Evolutionary conservation across 148 eudicot species (phyloP).

Genomic region (Limonium bicolor): DNA sequence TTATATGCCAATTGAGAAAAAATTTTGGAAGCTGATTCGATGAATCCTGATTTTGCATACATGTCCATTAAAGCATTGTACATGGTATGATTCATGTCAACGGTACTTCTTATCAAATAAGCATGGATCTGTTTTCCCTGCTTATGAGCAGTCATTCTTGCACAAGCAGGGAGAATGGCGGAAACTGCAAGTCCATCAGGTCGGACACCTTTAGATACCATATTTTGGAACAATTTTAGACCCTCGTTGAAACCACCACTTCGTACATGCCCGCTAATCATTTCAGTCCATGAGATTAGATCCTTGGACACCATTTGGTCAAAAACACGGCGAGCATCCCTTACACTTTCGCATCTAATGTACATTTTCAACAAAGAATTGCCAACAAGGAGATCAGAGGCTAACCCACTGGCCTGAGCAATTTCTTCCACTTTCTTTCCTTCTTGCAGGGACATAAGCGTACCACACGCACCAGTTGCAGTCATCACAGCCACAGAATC

Average conservation of each 20-base stretch:
- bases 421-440: slow-evolving; percentile 35
- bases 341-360: slow-evolving; percentile 40
- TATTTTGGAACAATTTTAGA: slow-evolving; percentile 40
- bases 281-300: slow-evolving; percentile 60
- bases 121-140: slow-evolving; percentile 60
- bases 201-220: slow-evolving; percentile 29
- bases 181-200: slow-evolving; percentile 39
- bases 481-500: slow-evolving; percentile 41
- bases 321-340: slow-evolving; percentile 37
- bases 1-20: slow-evolving; percentile 24
- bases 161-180: slow-evolving; percentile 59
- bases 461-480: slow-evolving; percentile 39
- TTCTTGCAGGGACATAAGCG: slow-evolving; percentile 24
- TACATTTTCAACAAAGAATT: slow-evolving; percentile 61
- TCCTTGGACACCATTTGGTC: slow-evolving; percentile 39
- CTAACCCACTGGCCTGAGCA: slow-evolving; percentile 35
- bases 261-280: slow-evolving; percentile 54
- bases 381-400: slow-evolving; percentile 36
- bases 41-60: slow-evolving; percentile 58
- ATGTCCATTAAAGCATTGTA: slow-evolving; percentile 55
- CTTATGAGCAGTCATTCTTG: slow-evolving; percentile 60
- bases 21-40: slow-evolving; percentile 37
- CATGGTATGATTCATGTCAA: slow-evolving; percentile 31
- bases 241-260: slow-evolving; percentile 61
- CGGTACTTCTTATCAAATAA: slow-evolving; percentile 32